Base-by-base conservation (phyloP, 176 grass and related monocot genomes). In the Eremochloa ophiuroides region DNA sequence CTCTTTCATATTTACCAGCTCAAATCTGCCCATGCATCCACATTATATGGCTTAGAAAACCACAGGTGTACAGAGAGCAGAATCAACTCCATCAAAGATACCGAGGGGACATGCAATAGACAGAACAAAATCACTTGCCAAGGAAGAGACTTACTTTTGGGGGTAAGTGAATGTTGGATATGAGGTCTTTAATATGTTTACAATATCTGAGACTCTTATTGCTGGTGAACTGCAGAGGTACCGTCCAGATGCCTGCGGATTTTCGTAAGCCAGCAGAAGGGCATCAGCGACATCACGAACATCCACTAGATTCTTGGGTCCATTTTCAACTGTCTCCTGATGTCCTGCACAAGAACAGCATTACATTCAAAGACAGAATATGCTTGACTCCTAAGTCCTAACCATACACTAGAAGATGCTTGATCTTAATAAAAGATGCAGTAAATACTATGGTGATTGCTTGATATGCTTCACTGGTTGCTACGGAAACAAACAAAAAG, bases 271-370 rank as follows among this genome's bases (percentile, higher is more conserved):
- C 83, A 85, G 39, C 26, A 79, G 41, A 85, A 85, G 66, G 46
- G 75, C 75, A 8, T 63, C 66, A 22, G 83, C 66, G 10, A 85
- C 83, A 64, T 85, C 83, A 62, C 66, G 83, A 72, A 85, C 83
- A 40, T 85, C 83, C n/a, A 85, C 75, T 22, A 85, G 31, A 78
- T 79, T 85, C 16, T 18, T 50, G 15, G 27, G 1, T 62, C 16
- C 60, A 62, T 71, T 62, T 28, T 85, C 4, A 1, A 85, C 65
- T 9, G 29, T 51, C 62, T 50, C 43, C 29, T 37, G 20, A 31
- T 47, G 42, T 16, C 62, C 43, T 79, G 62, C 29, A 35, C 13
- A 66, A 81, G 8, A 50, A 17, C 2, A 29, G 3, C 2, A 27
- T 20, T 10, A 29, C 7, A 48, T 47, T 18, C 3, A 48, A 0